phyloP scores from a whole-genome alignment of 257 asterid genomes.

The Solanum virginianum region DNA sequence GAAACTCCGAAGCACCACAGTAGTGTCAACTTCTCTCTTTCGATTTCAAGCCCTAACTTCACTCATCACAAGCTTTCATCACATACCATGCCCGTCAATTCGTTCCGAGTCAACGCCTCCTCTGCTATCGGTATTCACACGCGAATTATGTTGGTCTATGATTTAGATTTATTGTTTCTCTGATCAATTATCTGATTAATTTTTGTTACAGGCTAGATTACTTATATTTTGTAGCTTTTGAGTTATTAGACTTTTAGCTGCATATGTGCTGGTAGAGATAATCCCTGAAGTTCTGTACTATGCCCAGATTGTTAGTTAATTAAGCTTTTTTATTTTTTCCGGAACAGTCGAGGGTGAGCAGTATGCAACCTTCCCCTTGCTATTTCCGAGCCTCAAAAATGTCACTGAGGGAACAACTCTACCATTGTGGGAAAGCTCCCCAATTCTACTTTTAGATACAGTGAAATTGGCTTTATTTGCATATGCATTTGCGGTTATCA shows the following conservation, averaged over 20 bases:
- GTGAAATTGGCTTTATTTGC: not conserved
- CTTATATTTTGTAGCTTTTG: not conserved
- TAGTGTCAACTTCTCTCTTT: not conserved
- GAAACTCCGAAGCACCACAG: not conserved
- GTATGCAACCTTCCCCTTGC: not conserved
- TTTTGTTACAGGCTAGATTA: not conserved
- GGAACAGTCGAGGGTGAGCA: not conserved
- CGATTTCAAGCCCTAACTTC: not conserved
- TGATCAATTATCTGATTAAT: not conserved
- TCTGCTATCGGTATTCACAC: not conserved
- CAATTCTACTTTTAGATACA: not conserved
- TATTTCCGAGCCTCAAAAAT: not conserved
- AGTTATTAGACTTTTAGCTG: not conserved
- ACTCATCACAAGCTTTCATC: not conserved
- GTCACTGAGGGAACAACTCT: not conserved
- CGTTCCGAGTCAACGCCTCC: not conserved
- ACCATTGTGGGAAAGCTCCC: not conserved
- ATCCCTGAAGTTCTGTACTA: not conserved
- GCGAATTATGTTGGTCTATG: not conserved
- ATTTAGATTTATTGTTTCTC: not conserved
- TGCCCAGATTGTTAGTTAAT: not conserved
- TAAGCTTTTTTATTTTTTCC: not conserved
- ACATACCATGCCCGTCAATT: not conserved
- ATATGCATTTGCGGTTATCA: not conserved
- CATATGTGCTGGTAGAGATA: not conserved